Evolutionary conservation across 192 early-diverging fungal species (phyloP), one percentile per base, ranked within the genome.

Genomic region (Allomyces macrogynus): DNA sequence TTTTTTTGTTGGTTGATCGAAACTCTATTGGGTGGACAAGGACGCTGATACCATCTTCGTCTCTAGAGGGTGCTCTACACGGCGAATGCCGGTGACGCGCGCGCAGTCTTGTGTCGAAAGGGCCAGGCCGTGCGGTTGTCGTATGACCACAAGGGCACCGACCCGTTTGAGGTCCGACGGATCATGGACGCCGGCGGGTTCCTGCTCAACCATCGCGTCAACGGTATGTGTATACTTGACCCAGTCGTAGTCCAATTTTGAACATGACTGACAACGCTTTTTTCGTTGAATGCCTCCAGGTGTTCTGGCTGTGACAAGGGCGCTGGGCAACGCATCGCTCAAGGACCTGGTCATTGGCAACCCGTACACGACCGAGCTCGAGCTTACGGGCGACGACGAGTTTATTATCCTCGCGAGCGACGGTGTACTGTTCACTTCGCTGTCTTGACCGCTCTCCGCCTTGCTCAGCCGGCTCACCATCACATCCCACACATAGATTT

Each of bases 71-170:
- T 89, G 23, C 78, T 97, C 43, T 93, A 93, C 70, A 92, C 91
- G 27, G 95, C 91, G 24, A 99, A 99, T 76, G 95, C 86, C 32
- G 95, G 95, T 23, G 95, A 99, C 83, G 92, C 93, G 10, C 81
- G 95, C 23, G 93, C 91, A 7, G 93, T 99, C 26, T 71, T 99
- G 66, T 83, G 92, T 67, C 89, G 91, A 40, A 69, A 83, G 62
- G 90, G 90, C 27, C 72, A 75, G 44, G 95, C 94, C 1, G 74
- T 87, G 22, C 77, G 95, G 60, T 78, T 99, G 16, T 90, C 94
- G 7, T 99, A 97, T 68, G 95, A 99, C 77, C 95, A 99, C 78
- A 99, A 99, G 73, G 95, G 94, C 24, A 89, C 89, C 22, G 94
- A 99, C 71, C 72, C 78, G 24, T 77, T 79, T 44, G 95, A 99